phyloP scores from a whole-genome alignment of 352 stramenopile species.

The Pythium myriotylum region DNA sequence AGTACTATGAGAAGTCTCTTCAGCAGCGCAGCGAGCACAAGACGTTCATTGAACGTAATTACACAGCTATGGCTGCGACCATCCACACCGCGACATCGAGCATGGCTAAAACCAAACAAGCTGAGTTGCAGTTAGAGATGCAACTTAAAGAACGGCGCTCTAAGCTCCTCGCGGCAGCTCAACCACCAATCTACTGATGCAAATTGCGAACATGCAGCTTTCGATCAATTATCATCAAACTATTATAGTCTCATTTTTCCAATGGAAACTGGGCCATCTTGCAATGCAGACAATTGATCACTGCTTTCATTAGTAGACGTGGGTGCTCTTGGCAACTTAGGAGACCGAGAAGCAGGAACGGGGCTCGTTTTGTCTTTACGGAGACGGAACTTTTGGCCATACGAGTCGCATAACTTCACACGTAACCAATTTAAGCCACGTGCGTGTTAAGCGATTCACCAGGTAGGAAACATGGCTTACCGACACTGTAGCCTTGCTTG shows the following conservation, averaged over 20 bases:
- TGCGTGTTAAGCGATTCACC: not conserved
- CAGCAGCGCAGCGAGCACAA: constrained; percentile 50
- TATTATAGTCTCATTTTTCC: no score
- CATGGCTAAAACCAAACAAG: constrained; percentile 62
- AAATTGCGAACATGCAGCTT: not conserved
- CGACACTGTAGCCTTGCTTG: constrained; percentile 50
- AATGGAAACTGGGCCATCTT: not conserved
- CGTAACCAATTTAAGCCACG: not conserved
- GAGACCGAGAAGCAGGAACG: no score
- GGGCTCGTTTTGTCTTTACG: not conserved
- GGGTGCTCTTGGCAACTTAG: not conserved
- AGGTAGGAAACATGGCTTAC: constrained; percentile 23
- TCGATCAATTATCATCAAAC: no score
- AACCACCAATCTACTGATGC: constrained; percentile 30
- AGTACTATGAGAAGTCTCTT: constrained; percentile 71
- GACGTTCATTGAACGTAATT: constrained; percentile 72
- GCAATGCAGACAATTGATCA: no score
- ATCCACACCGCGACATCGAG: constrained; percentile 8
- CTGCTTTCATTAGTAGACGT: not conserved
- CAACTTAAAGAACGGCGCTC: constrained; percentile 44
- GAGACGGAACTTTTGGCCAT: constrained; percentile 6
- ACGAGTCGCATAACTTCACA: constrained; percentile 31
- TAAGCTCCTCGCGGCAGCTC: constrained; percentile 22
- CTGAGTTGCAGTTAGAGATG: constrained; percentile 44
- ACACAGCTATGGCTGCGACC: constrained; percentile 14